These are phyloP conservation scores for Microsporum ferrugineum DNA, from an alignment of 2,329 filamentous ascomycete genomes.

Conservation along the genomic window DNA sequence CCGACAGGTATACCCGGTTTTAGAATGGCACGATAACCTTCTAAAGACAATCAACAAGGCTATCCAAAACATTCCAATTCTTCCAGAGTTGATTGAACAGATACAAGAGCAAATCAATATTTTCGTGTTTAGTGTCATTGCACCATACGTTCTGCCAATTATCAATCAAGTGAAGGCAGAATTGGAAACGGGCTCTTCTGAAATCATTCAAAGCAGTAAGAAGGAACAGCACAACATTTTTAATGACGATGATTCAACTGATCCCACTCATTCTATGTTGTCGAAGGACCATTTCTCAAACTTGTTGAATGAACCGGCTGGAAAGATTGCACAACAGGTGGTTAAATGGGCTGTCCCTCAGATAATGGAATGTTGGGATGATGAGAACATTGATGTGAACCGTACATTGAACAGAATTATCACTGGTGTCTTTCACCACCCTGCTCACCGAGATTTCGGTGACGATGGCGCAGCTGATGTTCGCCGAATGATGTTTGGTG, in stretches of 20 bases:
- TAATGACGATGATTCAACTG: conserved; percentile 59
- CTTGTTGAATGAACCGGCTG: conserved; percentile 77
- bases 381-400: conserved; percentile 58
- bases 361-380: conserved; percentile 76
- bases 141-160: conserved; percentile 75
- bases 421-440: conserved; percentile 75
- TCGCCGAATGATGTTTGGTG: conserved; percentile 64
- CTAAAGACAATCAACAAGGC: conserved; percentile 67
- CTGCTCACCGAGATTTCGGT: conserved; percentile 60
- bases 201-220: conserved; percentile 76
- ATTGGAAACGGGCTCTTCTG: conserved; percentile 70
- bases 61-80: conserved; percentile 72
- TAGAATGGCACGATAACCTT: conserved; percentile 82
- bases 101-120: conserved; percentile 76
- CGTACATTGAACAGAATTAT: conserved; percentile 66
- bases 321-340: conserved; percentile 65
- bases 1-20: conserved; percentile 73
- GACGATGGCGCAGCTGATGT: conserved; percentile 61
- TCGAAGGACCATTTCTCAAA: conserved; percentile 94
- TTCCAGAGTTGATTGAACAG: conserved; percentile 76
- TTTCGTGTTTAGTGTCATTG: conserved; percentile 85
- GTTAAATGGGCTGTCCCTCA: conserved; percentile 81
- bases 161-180: conserved; percentile 79
- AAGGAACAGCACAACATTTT: conserved; percentile 82
- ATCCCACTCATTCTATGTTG: conserved; percentile 91